Conservation (phyloP, 768 basidiomycete genomes). For the Suillus cothurnatus region DNA sequence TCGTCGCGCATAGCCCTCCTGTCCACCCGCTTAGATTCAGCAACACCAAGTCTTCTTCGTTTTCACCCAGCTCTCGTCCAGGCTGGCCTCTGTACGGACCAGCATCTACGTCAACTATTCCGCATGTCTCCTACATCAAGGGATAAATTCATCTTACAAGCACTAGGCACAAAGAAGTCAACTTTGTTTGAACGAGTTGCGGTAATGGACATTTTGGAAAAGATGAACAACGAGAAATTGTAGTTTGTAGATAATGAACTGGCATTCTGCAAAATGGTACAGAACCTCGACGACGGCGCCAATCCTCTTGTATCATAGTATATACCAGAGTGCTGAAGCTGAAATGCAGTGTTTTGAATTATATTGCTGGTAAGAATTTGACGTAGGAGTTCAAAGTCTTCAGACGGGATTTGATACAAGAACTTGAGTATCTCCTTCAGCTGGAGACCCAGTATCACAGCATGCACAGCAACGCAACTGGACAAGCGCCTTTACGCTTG, state of each 20-base stretch:
- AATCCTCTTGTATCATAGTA: constrained; percentile 36
- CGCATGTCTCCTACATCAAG: neutral
- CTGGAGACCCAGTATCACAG: no score
- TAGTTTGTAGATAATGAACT: neutral
- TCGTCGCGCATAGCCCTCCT: neutral
- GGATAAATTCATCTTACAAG: neutral
- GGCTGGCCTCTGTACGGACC: neutral
- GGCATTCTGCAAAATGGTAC: constrained; percentile 27
- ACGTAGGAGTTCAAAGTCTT: no score
- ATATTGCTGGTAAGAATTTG: no score
- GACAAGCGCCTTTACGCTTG: no score
- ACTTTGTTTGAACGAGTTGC: neutral
- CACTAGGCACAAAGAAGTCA: neutral
- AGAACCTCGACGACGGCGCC: constrained; percentile 32
- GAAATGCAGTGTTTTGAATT: no score
- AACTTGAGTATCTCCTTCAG: no score
- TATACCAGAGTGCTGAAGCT: no score
- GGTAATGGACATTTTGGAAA: neutral
- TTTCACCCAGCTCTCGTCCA: neutral
- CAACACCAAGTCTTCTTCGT: constrained; percentile 3
- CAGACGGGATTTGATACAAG: no score
- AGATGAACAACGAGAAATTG: neutral
- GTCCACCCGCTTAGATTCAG: neutral
- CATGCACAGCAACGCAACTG: no score
- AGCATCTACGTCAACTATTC: neutral